A percentile compares a stretch with the other conserved stretches of the same genome.
phyloP scores from a whole-genome alignment of 2,329 filamentous ascomycete species.

The Beauveria varroae region DNA sequence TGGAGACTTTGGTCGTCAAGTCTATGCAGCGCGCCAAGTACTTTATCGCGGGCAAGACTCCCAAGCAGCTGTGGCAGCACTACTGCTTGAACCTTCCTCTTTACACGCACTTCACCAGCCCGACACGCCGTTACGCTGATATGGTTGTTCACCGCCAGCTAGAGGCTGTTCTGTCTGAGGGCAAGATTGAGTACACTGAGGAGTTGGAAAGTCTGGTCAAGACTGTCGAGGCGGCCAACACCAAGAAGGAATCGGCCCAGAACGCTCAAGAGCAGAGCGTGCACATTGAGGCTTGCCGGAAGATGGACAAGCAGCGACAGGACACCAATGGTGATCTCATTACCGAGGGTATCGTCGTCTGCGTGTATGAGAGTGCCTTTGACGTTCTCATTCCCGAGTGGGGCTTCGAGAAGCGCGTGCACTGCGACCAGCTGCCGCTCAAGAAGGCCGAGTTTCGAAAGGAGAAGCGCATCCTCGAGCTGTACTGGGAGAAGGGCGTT shows the following conservation, averaged over 20 bases:
- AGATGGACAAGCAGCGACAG: slow-evolving; percentile 86
- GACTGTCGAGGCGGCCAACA: slow-evolving; percentile 93
- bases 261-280: slow-evolving; percentile 98
- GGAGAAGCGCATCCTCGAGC: slow-evolving; percentile 85
- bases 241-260: slow-evolving; percentile 97
- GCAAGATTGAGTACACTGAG: slow-evolving; percentile 76
- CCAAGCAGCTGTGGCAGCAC: slow-evolving; percentile 73
- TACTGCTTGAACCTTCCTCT: slow-evolving; percentile 87
- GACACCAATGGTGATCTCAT: slow-evolving; percentile 87
- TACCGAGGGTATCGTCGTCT: slow-evolving; percentile 90
- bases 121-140: slow-evolving; percentile 89
- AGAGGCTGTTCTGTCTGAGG: slow-evolving; percentile 75
- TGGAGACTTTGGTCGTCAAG: slow-evolving; percentile 94
- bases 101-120: slow-evolving; percentile 97
- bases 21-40: slow-evolving; percentile 96
- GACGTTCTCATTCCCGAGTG: slow-evolving; percentile 97
- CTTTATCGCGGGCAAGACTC: slow-evolving; percentile 73
- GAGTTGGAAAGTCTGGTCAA: slow-evolving; percentile 84
- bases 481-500: slow-evolving; percentile 99
- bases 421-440: slow-evolving; percentile 93
- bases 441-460: slow-evolving; percentile 99
- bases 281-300: slow-evolving; percentile 93
- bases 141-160: slow-evolving; percentile 93
- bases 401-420: slow-evolving; percentile 98
- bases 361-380: slow-evolving; percentile 97